Evolutionary conservation across 768 basidiomycete genomes (phyloP).

Genomic region (Myochromella boudieri): DNA sequence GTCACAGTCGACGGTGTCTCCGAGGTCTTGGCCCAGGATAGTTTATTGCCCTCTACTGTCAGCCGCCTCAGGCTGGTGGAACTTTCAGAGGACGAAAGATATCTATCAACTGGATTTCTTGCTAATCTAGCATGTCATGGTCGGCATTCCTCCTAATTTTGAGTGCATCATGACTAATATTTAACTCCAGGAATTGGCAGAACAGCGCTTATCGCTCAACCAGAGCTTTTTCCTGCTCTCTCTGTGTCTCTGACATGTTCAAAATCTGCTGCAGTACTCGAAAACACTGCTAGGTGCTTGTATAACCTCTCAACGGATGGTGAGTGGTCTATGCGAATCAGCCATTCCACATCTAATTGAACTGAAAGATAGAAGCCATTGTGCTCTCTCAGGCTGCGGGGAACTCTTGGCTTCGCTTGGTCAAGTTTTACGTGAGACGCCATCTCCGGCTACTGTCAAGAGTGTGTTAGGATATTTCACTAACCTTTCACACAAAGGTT

Average conservation of each 20-base stretch:
- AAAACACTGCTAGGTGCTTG: conserved; percentile 16
- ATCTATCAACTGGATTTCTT: conserved; percentile 14
- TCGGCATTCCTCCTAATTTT: not conserved
- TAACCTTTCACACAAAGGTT: conserved; percentile 18
- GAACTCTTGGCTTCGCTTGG: conserved; percentile 10
- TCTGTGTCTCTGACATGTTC: not conserved
- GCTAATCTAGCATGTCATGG: conserved; percentile 19
- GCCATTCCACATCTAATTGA: not conserved
- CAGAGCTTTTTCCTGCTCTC: conserved; percentile 8
- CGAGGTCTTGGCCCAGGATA: conserved; percentile 10
- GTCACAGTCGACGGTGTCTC: conserved; percentile 12
- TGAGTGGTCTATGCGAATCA: not conserved
- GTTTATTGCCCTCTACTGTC: conserved; percentile 9
- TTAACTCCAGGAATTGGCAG: conserved; percentile 9
- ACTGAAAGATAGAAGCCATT: conserved; percentile 9
- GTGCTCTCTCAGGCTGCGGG: conserved; percentile 3
- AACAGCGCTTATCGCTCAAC: conserved; percentile 2
- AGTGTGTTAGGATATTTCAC: conserved; percentile 17
- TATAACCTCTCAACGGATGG: conserved; percentile 19
- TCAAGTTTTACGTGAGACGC: conserved; percentile 1
- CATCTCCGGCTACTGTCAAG: conserved; percentile 8
- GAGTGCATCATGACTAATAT: not conserved
- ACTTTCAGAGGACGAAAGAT: conserved; percentile 12
- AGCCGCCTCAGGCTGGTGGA: conserved; percentile 3
- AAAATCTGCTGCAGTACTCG: conserved; percentile 7